These are phyloP conservation scores for Moringa oleifera DNA, from an alignment of 345 rosid genomes.

Conservation along the genomic window DNA sequence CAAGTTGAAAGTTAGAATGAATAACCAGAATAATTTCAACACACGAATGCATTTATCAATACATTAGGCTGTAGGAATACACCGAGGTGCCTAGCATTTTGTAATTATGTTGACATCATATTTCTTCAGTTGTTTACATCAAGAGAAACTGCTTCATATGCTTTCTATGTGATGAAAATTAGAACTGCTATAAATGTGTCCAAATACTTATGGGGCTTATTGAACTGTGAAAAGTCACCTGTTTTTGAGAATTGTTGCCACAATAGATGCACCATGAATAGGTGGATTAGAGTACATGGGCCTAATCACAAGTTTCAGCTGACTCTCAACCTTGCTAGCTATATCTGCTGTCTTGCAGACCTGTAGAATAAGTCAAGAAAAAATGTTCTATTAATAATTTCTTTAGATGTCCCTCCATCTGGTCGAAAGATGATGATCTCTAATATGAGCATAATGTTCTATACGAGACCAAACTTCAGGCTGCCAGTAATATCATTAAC, in stretches of 20 bases:
- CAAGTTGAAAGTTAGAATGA: background rate
- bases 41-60: background rate
- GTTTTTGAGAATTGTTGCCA: conserved; percentile 56
- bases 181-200: background rate
- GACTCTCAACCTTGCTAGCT: conserved; percentile 68
- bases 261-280: conserved; percentile 73
- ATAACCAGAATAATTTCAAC: background rate
- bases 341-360: conserved; percentile 70
- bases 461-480: background rate
- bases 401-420: background rate
- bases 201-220: too few species aligned
- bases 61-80: background rate
- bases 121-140: conserved; percentile 1
- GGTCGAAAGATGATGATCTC: background rate
- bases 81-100: too few species aligned
- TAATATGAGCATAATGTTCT: background rate
- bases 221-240: conserved; percentile 25
- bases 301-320: conserved; percentile 67
- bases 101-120: background rate
- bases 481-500: background rate
- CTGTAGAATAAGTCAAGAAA: conserved; percentile 27
- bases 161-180: background rate
- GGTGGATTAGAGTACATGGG: conserved; percentile 77
- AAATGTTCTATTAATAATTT: too few species aligned
- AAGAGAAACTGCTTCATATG: background rate